These are phyloP conservation scores for Colletotrichum somersetense DNA, from an alignment of 2,329 filamentous ascomycete species.

Conservation along the genomic window DNA sequence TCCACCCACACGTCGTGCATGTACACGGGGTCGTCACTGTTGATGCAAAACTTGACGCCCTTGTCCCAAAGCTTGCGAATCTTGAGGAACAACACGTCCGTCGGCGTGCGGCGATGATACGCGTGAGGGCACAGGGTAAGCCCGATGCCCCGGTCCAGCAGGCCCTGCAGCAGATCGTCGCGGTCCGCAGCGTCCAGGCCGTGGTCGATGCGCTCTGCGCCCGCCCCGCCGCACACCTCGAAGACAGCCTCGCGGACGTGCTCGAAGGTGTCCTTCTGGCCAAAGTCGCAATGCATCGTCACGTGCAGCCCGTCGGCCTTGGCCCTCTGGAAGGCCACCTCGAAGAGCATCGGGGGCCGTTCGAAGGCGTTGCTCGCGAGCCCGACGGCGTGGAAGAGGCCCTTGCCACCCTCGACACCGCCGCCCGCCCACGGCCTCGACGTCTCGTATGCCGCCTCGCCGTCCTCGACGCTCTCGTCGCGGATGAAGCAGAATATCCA, in stretches of 20 bases:
- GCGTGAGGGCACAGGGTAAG: constrained; percentile 76
- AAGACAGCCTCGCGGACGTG: constrained; percentile 56
- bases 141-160: constrained; percentile 69
- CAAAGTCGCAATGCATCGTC: constrained; percentile 65
- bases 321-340: constrained; percentile 54
- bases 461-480: constrained; percentile 54
- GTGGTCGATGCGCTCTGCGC: constrained; percentile 79
- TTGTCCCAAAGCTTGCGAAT: constrained; percentile 72
- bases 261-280: constrained; percentile 60
- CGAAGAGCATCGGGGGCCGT: constrained; percentile 59
- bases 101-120: constrained; percentile 57
- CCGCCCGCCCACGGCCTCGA: constrained; percentile 54
- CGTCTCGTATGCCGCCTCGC: constrained; percentile 53
- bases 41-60: constrained; percentile 77
- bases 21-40: constrained; percentile 81
- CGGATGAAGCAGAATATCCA: constrained; percentile 60
- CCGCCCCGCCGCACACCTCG: constrained; percentile 49
- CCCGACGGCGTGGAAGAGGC: constrained; percentile 60
- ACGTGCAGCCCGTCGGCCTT: constrained; percentile 56
- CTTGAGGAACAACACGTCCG: constrained; percentile 58
- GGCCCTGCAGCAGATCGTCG: constrained; percentile 66
- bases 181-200: constrained; percentile 76
- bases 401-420: constrained; percentile 47
- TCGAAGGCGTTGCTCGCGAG: constrained; percentile 61
- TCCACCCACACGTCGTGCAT: constrained; percentile 64